Base-by-base conservation (phyloP, 2,329 filamentous ascomycete genomes). In the Periconia macrospinosa region DNA sequence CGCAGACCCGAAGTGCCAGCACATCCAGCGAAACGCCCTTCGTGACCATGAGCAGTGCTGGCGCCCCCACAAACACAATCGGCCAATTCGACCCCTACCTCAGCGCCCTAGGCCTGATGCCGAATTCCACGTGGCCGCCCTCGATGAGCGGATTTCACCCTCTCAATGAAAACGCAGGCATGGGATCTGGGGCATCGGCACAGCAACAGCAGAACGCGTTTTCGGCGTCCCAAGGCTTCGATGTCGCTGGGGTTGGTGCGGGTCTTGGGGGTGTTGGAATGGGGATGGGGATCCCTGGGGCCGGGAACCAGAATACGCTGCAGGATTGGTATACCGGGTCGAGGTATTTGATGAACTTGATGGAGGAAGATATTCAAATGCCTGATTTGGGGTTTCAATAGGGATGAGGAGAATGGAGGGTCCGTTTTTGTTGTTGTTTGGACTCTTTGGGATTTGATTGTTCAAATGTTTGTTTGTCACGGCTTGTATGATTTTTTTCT, bases 291-390 rank as follows among this genome's bases (percentile, higher is more conserved):
- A 3, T 27, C 2, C 6, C 10, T 6, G 46, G 35, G n/a, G 15
- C 14, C 11, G 14, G 40, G 18, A 18, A 15, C 19, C 15, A 37
- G 72, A 79, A 30, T 80, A 85, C 30, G 44, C 70, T 88, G 54
- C 82, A 83, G 2, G 85, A 86, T 56, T 88, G 86, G 86, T 88
- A 87, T 60, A 84, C 83, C 3, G 84, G 85, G 1, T 88, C 84
- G 54, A 79, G 81, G 50, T 85, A 87, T 61, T 83, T 89, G 75
- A 80, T 88, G 76, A 84, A 83, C 0, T 64, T 88, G 52, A 68
- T 88, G 65, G 86, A 89, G 41, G 83, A 87, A 53, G 85, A 88
- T 57, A 53, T 67, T 46, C 64, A 66, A 27, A 73, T 73, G 67
- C 63, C 67, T 3, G 66, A 72, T 53, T 35, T 69, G 35, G 49